A percentile compares a stretch with the other conserved stretches of the same genome.
Conservation (phyloP, 139 green algal species). For the Picochlorum sp. region DNA sequence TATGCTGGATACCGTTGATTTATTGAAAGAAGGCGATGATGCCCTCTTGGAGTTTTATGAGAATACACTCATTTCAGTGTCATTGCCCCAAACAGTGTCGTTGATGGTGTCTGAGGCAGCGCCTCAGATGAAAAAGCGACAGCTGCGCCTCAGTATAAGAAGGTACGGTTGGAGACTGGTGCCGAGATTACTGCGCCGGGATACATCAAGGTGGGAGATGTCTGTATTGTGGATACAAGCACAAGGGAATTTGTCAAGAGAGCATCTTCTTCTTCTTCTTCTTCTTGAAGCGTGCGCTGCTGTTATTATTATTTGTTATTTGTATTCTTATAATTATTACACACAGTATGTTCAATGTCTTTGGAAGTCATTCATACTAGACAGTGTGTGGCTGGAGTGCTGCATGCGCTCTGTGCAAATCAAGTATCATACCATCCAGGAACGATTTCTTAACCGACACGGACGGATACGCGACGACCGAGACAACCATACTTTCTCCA, state of each 20-base stretch:
- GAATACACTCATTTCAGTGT: background rate
- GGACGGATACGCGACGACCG: constrained; percentile 43
- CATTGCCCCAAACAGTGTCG: constrained; percentile 6
- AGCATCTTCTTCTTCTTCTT: background rate
- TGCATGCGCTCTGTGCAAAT: background rate
- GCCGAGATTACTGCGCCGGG: constrained; percentile 28
- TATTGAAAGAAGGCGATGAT: background rate
- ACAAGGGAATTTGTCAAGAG: constrained; percentile 34
- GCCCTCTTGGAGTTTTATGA: background rate
- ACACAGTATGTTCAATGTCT: no score
- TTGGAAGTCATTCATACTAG: background rate
- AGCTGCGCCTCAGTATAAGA: constrained; percentile 22
- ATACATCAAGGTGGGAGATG: constrained; percentile 25
- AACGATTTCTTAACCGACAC: constrained; percentile 30
- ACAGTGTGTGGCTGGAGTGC: background rate
- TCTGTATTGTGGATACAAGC: constrained; percentile 29
- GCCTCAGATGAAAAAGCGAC: constrained; percentile 28
- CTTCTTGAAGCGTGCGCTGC: no score
- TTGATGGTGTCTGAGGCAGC: constrained; percentile 15
- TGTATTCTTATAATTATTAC: no score
- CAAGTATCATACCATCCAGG: constrained; percentile 15
- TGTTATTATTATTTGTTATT: no score
- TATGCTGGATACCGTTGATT: background rate
- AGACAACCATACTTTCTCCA: constrained; percentile 17
- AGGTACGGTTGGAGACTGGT: constrained; percentile 12